phyloP scores from a whole-genome alignment of 108 stramenopile species.

The Stephanodiscus minutulus region DNA sequence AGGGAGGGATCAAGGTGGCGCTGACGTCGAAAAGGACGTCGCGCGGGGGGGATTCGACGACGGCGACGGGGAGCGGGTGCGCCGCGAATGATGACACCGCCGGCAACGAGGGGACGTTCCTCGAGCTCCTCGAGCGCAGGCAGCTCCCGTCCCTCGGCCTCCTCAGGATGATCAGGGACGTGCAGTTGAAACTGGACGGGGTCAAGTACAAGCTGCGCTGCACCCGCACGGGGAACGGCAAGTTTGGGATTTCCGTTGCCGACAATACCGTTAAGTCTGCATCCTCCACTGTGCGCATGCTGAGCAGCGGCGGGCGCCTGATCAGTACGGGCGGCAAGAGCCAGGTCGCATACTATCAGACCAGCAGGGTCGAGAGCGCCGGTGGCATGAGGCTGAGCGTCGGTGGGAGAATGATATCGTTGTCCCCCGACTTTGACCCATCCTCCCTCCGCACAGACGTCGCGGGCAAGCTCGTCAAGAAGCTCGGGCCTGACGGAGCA shows the following conservation, averaged over 20 bases:
- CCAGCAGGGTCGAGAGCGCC: constrained; percentile 72
- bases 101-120: constrained; percentile 69
- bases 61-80: constrained; percentile 1
- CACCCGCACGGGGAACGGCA: constrained; percentile 69
- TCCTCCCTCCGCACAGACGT: constrained; percentile 92
- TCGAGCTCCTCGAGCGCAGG: constrained; percentile 81
- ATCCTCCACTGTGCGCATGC: constrained; percentile 77
- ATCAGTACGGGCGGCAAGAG: constrained; percentile 89
- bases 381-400: constrained; percentile 86
- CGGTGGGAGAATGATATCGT: constrained; percentile 89
- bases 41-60: background rate
- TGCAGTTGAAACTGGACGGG: constrained; percentile 93
- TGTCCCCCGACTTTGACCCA: constrained; percentile 97
- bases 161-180: constrained; percentile 71
- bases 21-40: background rate
- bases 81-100: constrained; percentile 55
- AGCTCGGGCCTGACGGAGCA: constrained; percentile 90
- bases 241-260: constrained; percentile 60
- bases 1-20: constrained; percentile 51
- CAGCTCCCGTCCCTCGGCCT: constrained; percentile 87
- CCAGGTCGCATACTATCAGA: constrained; percentile 92
- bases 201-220: constrained; percentile 90
- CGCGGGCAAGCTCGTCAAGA: constrained; percentile 96
- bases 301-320: constrained; percentile 97
- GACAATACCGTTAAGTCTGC: constrained; percentile 54